phyloP scores from a whole-genome alignment of 306 rosid genomes.

The Adenanthera pavonina region DNA sequence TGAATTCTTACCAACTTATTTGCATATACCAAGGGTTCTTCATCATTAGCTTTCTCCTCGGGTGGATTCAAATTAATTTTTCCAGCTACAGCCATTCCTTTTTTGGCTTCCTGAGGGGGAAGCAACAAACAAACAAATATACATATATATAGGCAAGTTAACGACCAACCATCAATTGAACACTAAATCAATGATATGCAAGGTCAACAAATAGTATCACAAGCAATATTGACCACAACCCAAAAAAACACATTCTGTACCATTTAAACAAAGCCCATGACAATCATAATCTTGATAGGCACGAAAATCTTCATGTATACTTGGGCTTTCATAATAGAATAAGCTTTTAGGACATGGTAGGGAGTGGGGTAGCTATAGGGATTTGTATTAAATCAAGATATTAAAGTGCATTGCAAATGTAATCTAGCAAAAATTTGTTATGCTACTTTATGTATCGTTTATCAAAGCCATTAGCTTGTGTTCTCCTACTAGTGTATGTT shows the following conservation, averaged over 20 bases:
- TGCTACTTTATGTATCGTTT: neutral
- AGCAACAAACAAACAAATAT: constrained; percentile 20
- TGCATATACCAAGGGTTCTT: constrained; percentile 80
- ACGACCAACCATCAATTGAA: constrained; percentile 19
- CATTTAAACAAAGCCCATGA: neutral
- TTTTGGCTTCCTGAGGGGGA: constrained; percentile 74
- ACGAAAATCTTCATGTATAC: neutral
- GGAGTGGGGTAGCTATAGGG: constrained; percentile 2
- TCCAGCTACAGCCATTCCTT: constrained; percentile 72
- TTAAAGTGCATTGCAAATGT: constrained; percentile 1
- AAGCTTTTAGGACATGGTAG: neutral
- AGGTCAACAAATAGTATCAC: neutral
- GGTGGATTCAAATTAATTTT: constrained; percentile 62
- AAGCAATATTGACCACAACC: constrained; percentile 15
- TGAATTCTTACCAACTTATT: constrained; percentile 78
- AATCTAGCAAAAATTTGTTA: constrained; percentile 13
- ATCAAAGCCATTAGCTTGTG: constrained; percentile 16
- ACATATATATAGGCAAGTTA: constrained; percentile 30
- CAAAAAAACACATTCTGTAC: too few species aligned
- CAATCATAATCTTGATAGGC: constrained; percentile 3
- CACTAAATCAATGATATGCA: constrained; percentile 4
- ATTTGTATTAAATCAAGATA: constrained; percentile 16
- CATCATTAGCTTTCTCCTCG: constrained; percentile 80
- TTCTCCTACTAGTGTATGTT: neutral
- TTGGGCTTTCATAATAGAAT: neutral